Conservation (phyloP, 108 stramenopile species). For the Craspedostauros australis region DNA sequence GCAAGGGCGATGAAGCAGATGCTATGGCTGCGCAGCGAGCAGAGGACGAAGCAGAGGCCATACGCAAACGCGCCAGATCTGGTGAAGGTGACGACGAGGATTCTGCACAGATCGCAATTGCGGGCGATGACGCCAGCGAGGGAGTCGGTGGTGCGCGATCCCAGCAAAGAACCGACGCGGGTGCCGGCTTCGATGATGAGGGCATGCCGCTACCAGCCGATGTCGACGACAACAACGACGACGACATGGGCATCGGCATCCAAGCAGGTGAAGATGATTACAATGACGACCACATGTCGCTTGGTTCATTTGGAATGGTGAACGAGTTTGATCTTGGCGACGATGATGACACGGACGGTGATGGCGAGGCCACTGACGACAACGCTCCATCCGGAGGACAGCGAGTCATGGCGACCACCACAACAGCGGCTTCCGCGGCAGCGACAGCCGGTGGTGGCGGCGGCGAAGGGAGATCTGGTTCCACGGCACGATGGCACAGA, state of each 20-base stretch:
- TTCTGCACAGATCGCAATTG: not conserved
- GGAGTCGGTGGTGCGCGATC: not conserved
- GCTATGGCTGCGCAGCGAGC: not conserved
- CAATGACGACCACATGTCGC: slow-evolving; percentile 31
- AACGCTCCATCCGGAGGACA: slow-evolving; percentile 36
- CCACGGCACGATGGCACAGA: slow-evolving; percentile 86
- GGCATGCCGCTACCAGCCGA: not conserved
- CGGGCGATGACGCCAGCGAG: no score
- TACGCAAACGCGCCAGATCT: not conserved
- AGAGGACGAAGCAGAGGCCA: slow-evolving; percentile 9
- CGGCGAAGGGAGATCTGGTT: slow-evolving; percentile 54
- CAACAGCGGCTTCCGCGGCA: slow-evolving; percentile 39
- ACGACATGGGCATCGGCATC: not conserved
- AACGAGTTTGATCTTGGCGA: slow-evolving; percentile 68
- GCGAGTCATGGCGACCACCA: slow-evolving; percentile 43
- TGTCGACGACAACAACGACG: not conserved
- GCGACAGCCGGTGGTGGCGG: slow-evolving; percentile 31
- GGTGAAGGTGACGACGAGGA: slow-evolving; percentile 6
- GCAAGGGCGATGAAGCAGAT: not conserved
- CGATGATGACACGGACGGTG: slow-evolving; percentile 50
- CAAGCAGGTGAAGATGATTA: slow-evolving; percentile 1
- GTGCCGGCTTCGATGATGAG: not conserved
- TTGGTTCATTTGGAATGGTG: slow-evolving; percentile 27
- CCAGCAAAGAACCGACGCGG: not conserved
- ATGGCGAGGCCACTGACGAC: slow-evolving; percentile 36